Evolutionary conservation across 805 yeast genomes (phyloP), one percentile per base, ranked within the genome.

Genomic region (Candida khao-thaluensis): DNA sequence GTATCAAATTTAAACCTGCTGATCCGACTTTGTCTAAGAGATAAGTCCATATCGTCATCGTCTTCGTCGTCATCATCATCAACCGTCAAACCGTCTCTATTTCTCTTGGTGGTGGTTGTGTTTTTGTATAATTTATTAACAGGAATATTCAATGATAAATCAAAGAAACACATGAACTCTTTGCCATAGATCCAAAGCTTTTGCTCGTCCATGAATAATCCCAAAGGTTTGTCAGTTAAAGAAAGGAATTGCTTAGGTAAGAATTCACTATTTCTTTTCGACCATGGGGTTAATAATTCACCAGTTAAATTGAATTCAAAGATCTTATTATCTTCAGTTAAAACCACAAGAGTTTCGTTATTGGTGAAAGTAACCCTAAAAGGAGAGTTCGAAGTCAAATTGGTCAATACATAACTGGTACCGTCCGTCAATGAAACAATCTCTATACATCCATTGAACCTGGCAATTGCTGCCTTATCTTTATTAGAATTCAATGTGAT

Each of bases 171-270:
- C 11, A 90, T 49, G 95, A 96, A 91, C 37, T 76, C 76, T 15
- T 85, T 72, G 1, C 96, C 95, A 77, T 86, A 89, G n/a, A 88
- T 62, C 96, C 96, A 91, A 11, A 84, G 64, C 26, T 65, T 53
- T 23, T 64, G 52, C 7, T 40, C 37, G 37, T 78, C 79, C 11
- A 58, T 54, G 54, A 85, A 86, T 9, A 85, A 59, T 11, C 95
- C 96, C 43, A 77, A 72, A 40, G 95, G 81, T 50, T 82, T 80
- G 41, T 85, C 91, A 12, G 74, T 75, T 38, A 76, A 65, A 2
- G 67, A 57, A 12, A 71, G 54, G 45, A 84, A 80, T 44, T 79
- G 78, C 25, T 67, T 67, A 2, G 98, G 97, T 47, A 89, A 61
- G 41, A 76, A 71, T 37, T 85, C 93, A 12, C 87, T 74, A 59